Evolutionary conservation across 257 asterid genomes (phyloP).

Genomic region (Solanum ossicruentum): DNA sequence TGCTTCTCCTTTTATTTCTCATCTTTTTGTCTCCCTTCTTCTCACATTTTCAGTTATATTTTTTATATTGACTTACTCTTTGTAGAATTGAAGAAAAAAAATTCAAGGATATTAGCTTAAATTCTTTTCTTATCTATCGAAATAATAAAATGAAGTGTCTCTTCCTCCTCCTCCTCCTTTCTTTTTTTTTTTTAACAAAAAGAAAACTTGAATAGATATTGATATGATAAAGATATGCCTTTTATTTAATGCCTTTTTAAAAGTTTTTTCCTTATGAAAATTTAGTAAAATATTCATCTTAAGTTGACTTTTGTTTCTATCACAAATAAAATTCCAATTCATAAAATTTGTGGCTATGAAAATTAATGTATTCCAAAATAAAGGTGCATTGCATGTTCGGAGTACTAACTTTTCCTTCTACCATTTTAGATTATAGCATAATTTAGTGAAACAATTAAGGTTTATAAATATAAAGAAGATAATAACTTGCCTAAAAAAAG

Average conservation of each 20-base stretch:
- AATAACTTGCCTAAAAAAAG: background rate
- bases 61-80: background rate
- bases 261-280: background rate
- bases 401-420: background rate
- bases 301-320: background rate
- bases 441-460: background rate
- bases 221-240: background rate
- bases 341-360: background rate
- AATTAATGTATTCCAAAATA: background rate
- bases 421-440: background rate
- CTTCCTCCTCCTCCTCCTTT: too few species aligned
- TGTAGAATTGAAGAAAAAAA: background rate
- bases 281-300: background rate
- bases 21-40: background rate
- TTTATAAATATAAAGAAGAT: background rate
- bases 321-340: background rate
- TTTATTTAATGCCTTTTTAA: background rate
- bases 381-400: background rate
- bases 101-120: background rate
- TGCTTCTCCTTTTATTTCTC: background rate
- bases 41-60: background rate
- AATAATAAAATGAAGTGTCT: background rate
- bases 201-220: background rate
- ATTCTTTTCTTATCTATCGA: background rate
- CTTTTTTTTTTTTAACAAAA: too few species aligned